Evolutionary conservation across 257 asterid genomes (phyloP), one percentile per base, ranked within the genome.

Genomic region (Jacaranda copaia): DNA sequence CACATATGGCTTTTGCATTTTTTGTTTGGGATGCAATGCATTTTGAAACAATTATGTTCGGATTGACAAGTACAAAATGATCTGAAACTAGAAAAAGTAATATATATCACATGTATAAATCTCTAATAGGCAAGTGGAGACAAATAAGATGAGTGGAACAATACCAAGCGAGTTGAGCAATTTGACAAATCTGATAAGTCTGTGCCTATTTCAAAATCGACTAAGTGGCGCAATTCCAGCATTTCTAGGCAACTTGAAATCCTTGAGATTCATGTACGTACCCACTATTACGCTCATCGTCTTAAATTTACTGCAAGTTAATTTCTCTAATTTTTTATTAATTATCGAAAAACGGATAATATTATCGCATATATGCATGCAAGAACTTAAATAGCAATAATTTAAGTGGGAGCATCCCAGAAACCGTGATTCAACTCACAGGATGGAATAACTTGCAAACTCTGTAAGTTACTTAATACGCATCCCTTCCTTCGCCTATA

Each of bases 81-180:
- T n/a, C n/a, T n/a, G n/a, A n/a, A n/a, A n/a, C n/a, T n/a, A n/a
- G n/a, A n/a, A n/a, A n/a, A n/a, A n/a, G n/a, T n/a, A n/a, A n/a
- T n/a, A n/a, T 8, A 15, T 48, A 53, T 3, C 11, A 45, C 4
- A 5, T 1, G 12, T 19, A n/a, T 4, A 2, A 57, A 20, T 38
- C 40, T 49, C 65, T 1, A 16, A 25, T 40, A 79, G 86, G 77
- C 63, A 81, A n/a, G 57, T 83, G 42, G 11, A 12, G 49, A 11
- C 1, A 4, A 83, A 85, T 42, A 65, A 72, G n/a, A 20, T 87
- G 1, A 81, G 73, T 51, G 88, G 89, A 75, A 8, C 8, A 35
- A 85, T 87, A 60, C 92, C 92, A 70, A 36, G 36, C 0, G 60
- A 70, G 66, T 36, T 88, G n/a, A 89, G 89, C 12, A 83, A 87